A percentile compares a stretch with the other conserved stretches of the same genome.
phyloP scores from a whole-genome alignment of 768 basidiomycete species.

The Leccinum disarticulatum region DNA sequence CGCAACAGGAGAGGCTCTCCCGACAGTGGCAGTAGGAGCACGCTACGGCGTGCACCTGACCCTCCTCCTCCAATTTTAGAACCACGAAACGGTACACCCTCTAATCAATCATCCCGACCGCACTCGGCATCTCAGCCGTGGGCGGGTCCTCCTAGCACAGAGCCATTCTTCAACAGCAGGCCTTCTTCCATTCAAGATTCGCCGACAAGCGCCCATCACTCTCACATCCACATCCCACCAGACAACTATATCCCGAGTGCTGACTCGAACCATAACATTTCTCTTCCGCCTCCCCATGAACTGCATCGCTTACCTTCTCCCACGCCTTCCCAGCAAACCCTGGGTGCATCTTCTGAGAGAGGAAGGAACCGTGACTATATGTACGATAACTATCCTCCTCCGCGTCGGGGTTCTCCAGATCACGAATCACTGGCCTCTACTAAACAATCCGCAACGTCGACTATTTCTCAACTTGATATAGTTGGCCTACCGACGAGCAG shows the following conservation, averaged over 20 bases:
- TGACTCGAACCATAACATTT: slow-evolving; percentile 38
- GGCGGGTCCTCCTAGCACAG: slow-evolving; percentile 9
- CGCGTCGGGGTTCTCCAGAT: slow-evolving; percentile 28
- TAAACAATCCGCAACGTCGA: slow-evolving; percentile 29
- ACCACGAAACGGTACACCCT: slow-evolving; percentile 12
- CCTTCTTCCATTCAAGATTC: slow-evolving; percentile 26
- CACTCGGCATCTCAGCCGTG: slow-evolving; percentile 20
- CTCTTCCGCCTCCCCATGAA: slow-evolving; percentile 53
- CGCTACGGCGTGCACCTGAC: slow-evolving; percentile 14
- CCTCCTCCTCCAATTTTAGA: slow-evolving; percentile 12
- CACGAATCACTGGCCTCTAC: slow-evolving; percentile 28
- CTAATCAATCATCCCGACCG: slow-evolving; percentile 20
- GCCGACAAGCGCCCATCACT: slow-evolving; percentile 6
- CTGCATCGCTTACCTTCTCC: slow-evolving; percentile 35
- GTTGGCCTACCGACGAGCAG: slow-evolving; percentile 25
- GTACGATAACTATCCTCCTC: slow-evolving; percentile 22
- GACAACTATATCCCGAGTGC: slow-evolving; percentile 53
- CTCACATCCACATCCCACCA: slow-evolving; percentile 38
- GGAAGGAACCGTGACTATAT: slow-evolving; percentile 23
- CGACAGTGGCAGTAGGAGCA: slow-evolving; percentile 14
- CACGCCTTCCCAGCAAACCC: slow-evolving; percentile 25
- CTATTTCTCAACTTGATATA: slow-evolving; percentile 34
- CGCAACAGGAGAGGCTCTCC: slow-evolving; percentile 21
- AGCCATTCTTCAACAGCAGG: slow-evolving; percentile 10
- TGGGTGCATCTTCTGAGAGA: slow-evolving; percentile 22